Base-by-base conservation (phyloP, 2,329 filamentous ascomycete genomes). In the Verticillium albo-atrum region DNA sequence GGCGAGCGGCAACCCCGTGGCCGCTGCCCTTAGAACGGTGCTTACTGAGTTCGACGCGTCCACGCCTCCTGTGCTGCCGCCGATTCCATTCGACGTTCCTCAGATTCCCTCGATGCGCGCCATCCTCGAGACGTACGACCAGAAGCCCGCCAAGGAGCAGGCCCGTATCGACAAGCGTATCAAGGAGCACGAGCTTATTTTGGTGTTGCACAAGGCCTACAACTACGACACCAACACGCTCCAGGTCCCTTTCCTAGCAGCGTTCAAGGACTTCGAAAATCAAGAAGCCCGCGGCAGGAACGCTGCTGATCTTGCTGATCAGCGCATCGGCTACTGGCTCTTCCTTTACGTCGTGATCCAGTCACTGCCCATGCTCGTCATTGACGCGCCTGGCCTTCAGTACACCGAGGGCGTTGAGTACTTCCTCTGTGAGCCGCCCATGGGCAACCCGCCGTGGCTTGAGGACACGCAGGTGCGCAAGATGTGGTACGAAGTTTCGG, bases 41-140 rank as follows among this genome's bases (percentile, higher is more conserved):
- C 81, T 97, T 63, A 88, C 85, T 65, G 94, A 98, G 74, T 97
- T 92, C 68, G 95, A 99, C 71, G 86, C 89, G 61, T 94, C 90
- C 9, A 91, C 89, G 15, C 92, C 94, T 1, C 95, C 95, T 0
- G 92, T 98, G 0, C 85, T 94, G 61, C 95, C 95, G 0, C 92
- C 94, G 0, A 87, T 98, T 58, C 94, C 95, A 0, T 98, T 94
- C 68, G 94, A 98, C 70, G 80, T 91, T 4, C 94, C 95, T 3
- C 83, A 88, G 64, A 75, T 96, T 26, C 94, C 94, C 1, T 83
- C 82, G 1, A 82, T 96, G 67, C 80, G 82, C 32, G 79, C 85
- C 1, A 81, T 92, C 20, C 81, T 88, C 59, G 81, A 85, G 47
- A 89, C 86, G 51, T 90, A 85, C 69, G 75, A 82, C 62, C 81